Base-by-base conservation (phyloP, 257 asterid species). In the Linderniella brevidens region DNA sequence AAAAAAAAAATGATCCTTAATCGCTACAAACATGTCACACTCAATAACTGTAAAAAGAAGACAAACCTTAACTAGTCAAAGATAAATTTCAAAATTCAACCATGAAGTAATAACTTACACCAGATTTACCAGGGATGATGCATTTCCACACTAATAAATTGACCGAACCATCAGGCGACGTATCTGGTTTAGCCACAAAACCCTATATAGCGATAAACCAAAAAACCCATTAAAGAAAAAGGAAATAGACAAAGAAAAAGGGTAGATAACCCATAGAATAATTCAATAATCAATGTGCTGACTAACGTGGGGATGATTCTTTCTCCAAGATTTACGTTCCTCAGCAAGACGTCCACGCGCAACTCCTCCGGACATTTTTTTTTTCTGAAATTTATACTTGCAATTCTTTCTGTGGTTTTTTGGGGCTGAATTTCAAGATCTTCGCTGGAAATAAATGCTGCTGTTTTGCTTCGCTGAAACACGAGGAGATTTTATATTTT, bases 71-170 rank as follows among this genome's bases (percentile, higher is more conserved):
- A 25, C 32, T 6, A 25, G 32, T 25, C 32, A 25, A 25, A 25
- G 32, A 25, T 25, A 25, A 25, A 3, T 6, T 25, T 25, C 3
- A 25, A 6, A 6, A 25, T 2, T 2, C 3, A 25, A 25, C 3
- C 3, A 25, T 2, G 32, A 25, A 25, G 6, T 3, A 25, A 25
- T 2, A 25, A 65, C 82, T 46, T 73, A 79, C 92, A 73, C 82
- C 92, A 11, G 67, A 19, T 52, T 79, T 79, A 44, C 92, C 92
- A 52, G 86, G 92, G 53, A 79, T 79, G 5, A 68, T 63, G 57
- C 86, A 79, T 59, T 76, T 72, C 92, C 92, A 79, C 39, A 66
- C 68, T 85, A 75, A 75, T 58, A 79, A 58, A 64, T 79, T 75
- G 37, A 75, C 79, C 0, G 92, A 60, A 52, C 92, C 86, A 35